phyloP scores from a whole-genome alignment of 139 green algal genomes.

The Limnomonas spitsbergensis region DNA sequence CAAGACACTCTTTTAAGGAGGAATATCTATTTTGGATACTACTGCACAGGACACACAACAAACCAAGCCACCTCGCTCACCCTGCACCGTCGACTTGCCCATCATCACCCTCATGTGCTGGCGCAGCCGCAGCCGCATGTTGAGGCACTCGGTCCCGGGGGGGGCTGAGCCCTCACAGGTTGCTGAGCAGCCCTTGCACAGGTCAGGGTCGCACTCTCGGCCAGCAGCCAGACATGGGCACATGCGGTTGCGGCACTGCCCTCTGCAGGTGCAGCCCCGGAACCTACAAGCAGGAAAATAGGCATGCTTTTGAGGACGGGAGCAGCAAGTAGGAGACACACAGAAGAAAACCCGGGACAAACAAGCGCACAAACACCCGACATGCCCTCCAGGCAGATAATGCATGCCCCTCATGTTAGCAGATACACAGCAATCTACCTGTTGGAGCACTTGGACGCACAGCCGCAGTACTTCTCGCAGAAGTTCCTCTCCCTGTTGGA shows the following conservation, averaged over 20 bases:
- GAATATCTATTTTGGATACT: too few relatives aligned
- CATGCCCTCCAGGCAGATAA: too few relatives aligned
- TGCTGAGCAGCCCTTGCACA: conserved; percentile 53
- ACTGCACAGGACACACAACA: background rate
- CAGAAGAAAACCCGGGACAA: too few relatives aligned
- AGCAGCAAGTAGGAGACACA: too few relatives aligned
- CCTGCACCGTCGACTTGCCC: conserved; percentile 36
- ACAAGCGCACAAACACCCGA: too few relatives aligned
- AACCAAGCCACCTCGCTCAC: background rate
- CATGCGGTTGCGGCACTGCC: conserved; percentile 38
- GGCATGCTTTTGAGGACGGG: background rate
- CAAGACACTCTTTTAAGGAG: too few relatives aligned
- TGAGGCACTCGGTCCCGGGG: conserved; percentile 56
- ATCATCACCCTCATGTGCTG: conserved; percentile 62
- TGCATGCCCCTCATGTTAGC: too few relatives aligned
- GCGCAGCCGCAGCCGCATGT: conserved; percentile 75
- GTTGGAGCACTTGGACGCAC: background rate
- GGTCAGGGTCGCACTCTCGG: conserved; percentile 85
- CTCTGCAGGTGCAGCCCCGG: conserved; percentile 73
- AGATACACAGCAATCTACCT: background rate
- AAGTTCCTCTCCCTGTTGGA: conserved; percentile 42
- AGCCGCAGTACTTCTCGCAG: conserved; percentile 66
- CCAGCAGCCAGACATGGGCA: conserved; percentile 81
- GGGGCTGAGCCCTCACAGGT: conserved; percentile 17
- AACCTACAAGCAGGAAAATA: conserved; percentile 50